phyloP scores from a whole-genome alignment of 306 rosid species.

The Prunus davidiana region DNA sequence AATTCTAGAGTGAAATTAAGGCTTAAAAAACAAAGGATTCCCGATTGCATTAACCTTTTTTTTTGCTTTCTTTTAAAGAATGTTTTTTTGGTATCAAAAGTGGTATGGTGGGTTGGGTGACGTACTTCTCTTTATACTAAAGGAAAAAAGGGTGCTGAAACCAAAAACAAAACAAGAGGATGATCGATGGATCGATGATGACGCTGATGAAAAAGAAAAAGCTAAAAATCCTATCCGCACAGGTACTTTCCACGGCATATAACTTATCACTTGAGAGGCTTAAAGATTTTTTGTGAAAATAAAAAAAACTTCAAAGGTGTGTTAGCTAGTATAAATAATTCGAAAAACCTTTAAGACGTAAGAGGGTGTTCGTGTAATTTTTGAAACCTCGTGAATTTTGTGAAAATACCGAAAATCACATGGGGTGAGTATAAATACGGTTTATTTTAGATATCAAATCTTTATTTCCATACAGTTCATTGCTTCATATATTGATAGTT shows the following conservation, averaged over 20 bases:
- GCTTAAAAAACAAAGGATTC: slow-evolving; percentile 22
- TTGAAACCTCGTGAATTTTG: no score
- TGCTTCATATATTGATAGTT: no score
- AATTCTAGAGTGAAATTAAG: background rate
- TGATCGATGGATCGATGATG: slow-evolving; percentile 3
- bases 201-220: slow-evolving; percentile 30
- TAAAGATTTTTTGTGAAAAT: background rate
- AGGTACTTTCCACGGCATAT: slow-evolving; percentile 56
- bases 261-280: slow-evolving; percentile 18
- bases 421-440: no score
- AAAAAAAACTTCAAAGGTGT: no score
- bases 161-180: slow-evolving; percentile 4
- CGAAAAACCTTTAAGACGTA: no score
- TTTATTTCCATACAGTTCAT: no score
- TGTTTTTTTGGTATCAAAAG: slow-evolving; percentile 23
- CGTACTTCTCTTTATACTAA: slow-evolving; percentile 30
- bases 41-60: slow-evolving; percentile 12
- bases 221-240: slow-evolving; percentile 43
- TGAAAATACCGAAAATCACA: no score
- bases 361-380: no score
- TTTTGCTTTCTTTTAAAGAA: background rate
- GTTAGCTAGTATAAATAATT: no score
- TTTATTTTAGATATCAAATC: no score
- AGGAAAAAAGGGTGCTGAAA: slow-evolving; percentile 7
- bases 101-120: slow-evolving; percentile 31